Evolutionary conservation across 306 rosid genomes (phyloP), one percentile per base, ranked within the genome.

Genomic region (Vigna nakashimae): DNA sequence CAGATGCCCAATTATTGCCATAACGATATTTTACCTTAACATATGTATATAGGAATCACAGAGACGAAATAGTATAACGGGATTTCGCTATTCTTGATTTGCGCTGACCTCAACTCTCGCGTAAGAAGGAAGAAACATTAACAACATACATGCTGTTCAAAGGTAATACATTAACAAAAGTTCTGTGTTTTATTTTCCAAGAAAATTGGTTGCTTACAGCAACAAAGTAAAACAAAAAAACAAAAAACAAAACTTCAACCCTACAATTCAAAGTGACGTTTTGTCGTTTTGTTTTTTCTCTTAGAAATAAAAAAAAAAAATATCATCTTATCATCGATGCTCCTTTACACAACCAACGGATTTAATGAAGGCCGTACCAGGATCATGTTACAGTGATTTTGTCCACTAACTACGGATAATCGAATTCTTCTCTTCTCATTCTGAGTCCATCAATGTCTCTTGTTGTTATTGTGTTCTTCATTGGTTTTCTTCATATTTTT

Each of bases 231-330:
- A 30, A 63, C 45, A 20, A 78, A 48, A 48, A 71, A 59, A 11
- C 26, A 58, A 58, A 56, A 56, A 26, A 28, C 32, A 36, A 74
- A 77, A 69, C 59, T 46, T 62, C 83, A 82, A 66, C 86, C 84
- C 84, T 57, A 77, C 88, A 82, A 63, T 84, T 84, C 91, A 82
- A 89, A 91, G 90, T 81, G 68, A 58, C 55, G 55, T 65, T 84
- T 90, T 92, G 95, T 94, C 98, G 50, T 74, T 79, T 88, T 75
- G 87, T 83, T 89, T 89, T 36, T 75, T 68, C 79, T 82, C 89
- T 36, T 57, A 36, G 36, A 45, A 50, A 49, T 3, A 46, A 30
- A 26, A 48, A 65, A 5, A 20, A 72, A 16, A 20, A 72, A 58
- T 15, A 49, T 64, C 70, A 70, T 74, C 75, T 76, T 82, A 64